Conservation (phyloP, 805 yeast species). For the Zygosaccharomyces pseudorouxii region DNA sequence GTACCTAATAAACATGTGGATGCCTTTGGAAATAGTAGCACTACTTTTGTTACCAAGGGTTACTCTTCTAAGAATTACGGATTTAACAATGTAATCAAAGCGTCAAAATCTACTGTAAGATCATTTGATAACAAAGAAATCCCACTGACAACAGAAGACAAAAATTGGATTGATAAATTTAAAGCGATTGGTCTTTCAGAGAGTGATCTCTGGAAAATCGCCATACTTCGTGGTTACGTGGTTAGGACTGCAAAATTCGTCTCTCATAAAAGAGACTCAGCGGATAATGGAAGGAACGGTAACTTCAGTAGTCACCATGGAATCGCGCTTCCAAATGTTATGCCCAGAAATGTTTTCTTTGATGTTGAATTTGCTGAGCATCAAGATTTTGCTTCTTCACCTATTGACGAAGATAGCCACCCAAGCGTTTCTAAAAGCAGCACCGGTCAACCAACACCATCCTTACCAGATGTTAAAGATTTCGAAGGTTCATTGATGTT, state of each 20-base stretch:
- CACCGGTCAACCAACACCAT: neutral
- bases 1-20: conserved; percentile 37
- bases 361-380: conserved; percentile 35
- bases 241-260: conserved; percentile 47
- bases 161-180: conserved; percentile 67
- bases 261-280: conserved; percentile 32
- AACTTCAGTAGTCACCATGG: conserved; percentile 22
- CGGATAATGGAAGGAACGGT: conserved; percentile 19
- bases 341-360: conserved; percentile 51
- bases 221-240: conserved; percentile 63
- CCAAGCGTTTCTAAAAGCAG: neutral
- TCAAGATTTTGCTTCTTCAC: conserved; percentile 4
- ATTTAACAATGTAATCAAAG: conserved; percentile 13
- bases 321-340: conserved; percentile 25
- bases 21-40: conserved; percentile 42
- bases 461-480: conserved; percentile 18
- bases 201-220: conserved; percentile 78
- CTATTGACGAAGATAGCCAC: neutral
- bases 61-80: conserved; percentile 30
- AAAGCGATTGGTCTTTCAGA: conserved; percentile 69
- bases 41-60: conserved; percentile 28
- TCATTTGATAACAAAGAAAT: conserved; percentile 42
- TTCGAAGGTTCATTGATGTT: conserved; percentile 36
- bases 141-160: conserved; percentile 61
- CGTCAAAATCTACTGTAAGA: conserved; percentile 28